Percentiles rank a stretch among this genome's conserved stretches.
Evolutionary conservation across 768 basidiomycete genomes (phyloP).

Genomic region (Phanerochaete carnosa): DNA sequence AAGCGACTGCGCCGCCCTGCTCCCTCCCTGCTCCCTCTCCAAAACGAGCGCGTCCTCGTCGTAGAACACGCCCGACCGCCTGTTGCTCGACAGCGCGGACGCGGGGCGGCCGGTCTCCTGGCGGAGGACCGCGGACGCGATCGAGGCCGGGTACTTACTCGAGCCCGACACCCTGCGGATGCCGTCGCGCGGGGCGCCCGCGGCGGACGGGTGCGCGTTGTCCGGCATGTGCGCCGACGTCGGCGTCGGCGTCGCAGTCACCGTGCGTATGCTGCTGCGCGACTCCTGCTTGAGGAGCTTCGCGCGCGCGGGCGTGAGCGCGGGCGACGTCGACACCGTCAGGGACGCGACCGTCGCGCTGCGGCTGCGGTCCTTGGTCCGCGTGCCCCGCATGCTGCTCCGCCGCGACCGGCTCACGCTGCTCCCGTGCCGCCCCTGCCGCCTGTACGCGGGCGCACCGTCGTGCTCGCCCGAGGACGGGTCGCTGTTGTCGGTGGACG

Average conservation of each 20-base stretch:
- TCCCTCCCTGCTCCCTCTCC: not conserved
- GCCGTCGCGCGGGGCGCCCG: not conserved
- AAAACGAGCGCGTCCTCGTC: constrained; percentile 14
- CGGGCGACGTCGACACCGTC: constrained; percentile 34
- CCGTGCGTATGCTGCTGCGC: constrained; percentile 67
- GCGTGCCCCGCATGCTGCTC: constrained; percentile 20
- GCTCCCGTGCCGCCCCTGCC: constrained; percentile 1
- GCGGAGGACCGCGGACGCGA: not conserved
- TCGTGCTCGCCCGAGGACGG: constrained; percentile 31
- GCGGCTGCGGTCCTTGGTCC: constrained; percentile 44
- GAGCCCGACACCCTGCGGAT: not conserved
- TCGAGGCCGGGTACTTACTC: not conserved
- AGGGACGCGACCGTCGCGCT: constrained; percentile 68
- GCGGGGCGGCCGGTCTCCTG: not conserved
- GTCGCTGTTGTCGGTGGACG: constrained; percentile 61
- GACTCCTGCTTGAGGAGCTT: constrained; percentile 48
- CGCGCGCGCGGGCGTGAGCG: constrained; percentile 7
- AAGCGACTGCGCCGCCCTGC: not conserved
- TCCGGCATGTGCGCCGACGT: constrained; percentile 6
- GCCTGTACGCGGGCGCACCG: constrained; percentile 23
- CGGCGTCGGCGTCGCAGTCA: constrained; percentile 40
- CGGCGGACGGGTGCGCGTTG: not conserved
- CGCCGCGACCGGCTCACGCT: constrained; percentile 16
- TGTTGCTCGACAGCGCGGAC: not conserved
- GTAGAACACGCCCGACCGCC: constrained; percentile 20